A percentile compares a stretch with the other conserved stretches of the same genome.
phyloP scores from a whole-genome alignment of 805 yeast species.

The Wickerhamomyces xylosicus region DNA sequence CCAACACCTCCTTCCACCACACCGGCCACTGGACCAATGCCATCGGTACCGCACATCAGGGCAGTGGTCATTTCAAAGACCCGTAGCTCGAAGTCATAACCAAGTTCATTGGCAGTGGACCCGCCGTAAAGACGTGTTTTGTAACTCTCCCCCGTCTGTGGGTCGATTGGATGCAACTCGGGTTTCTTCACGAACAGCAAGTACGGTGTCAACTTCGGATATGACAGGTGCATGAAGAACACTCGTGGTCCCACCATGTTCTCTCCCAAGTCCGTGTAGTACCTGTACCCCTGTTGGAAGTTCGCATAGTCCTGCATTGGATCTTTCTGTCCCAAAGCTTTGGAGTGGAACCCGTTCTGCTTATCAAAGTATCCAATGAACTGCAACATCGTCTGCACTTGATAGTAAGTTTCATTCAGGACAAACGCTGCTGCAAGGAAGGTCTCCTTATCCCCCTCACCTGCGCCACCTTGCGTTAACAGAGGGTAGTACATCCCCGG shows the following conservation, averaged over 20 bases:
- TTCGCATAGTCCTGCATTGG: slow-evolving; percentile 20
- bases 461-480: slow-evolving; percentile 58
- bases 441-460: slow-evolving; percentile 69
- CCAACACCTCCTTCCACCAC: too few species aligned
- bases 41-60: slow-evolving; percentile 24
- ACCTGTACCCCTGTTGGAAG: slow-evolving; percentile 10
- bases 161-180: neutral
- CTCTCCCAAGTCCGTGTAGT: slow-evolving; percentile 6
- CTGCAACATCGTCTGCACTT: slow-evolving; percentile 25
- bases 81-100: slow-evolving; percentile 30
- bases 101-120: slow-evolving; percentile 14
- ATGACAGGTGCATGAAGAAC: slow-evolving; percentile 48
- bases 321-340: slow-evolving; percentile 37
- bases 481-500: slow-evolving; percentile 52
- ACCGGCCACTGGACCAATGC: too few species aligned
- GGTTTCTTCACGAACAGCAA: slow-evolving; percentile 17
- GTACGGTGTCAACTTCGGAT: slow-evolving; percentile 38
- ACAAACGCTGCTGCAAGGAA: slow-evolving; percentile 54
- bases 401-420: slow-evolving; percentile 34
- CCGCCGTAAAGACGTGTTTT: slow-evolving; percentile 25
- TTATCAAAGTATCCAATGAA: slow-evolving; percentile 26
- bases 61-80: slow-evolving; percentile 29
- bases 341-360: slow-evolving; percentile 16
- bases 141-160: slow-evolving; percentile 10
- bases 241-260: slow-evolving; percentile 13